Conservation (phyloP, 1,284 basidiomycete genomes). For the Pseudozyma sp. region DNA sequence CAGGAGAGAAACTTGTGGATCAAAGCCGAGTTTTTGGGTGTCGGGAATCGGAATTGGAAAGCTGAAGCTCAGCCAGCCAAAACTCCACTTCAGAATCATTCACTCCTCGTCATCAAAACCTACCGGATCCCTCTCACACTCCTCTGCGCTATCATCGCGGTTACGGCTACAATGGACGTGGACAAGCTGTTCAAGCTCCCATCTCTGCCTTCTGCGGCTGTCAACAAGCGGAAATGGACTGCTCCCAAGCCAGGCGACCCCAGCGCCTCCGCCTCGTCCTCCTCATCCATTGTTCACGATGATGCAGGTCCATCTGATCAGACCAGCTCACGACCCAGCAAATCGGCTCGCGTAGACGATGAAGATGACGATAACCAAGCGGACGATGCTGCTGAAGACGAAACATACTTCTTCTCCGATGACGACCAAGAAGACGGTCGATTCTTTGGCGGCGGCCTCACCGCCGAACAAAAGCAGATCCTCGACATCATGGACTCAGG, state of each 20-base stretch:
- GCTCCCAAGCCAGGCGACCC: constrained; percentile 39
- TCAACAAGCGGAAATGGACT: constrained; percentile 65
- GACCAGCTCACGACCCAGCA: constrained; percentile 7
- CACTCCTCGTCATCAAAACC: background rate
- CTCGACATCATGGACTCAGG: constrained; percentile 62
- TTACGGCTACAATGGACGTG: constrained; percentile 56
- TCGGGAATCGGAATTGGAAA: constrained; percentile 3
- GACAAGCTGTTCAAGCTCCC: constrained; percentile 68
- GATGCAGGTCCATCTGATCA: constrained; percentile 7
- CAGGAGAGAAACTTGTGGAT: too few relatives aligned
- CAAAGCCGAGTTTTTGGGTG: too few relatives aligned
- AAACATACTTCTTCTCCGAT: constrained; percentile 53
- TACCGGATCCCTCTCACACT: too few relatives aligned
- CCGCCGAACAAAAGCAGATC: constrained; percentile 60
- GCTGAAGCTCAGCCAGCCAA: too few relatives aligned
- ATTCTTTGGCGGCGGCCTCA: constrained; percentile 66
- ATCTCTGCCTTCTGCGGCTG: constrained; percentile 56
- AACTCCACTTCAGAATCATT: background rate
- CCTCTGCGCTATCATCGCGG: too few relatives aligned
- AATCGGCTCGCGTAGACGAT: constrained; percentile 41
- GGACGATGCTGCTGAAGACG: constrained; percentile 25
- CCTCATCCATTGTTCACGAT: constrained; percentile 10
- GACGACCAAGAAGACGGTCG: constrained; percentile 65
- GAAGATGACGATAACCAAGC: constrained; percentile 29
- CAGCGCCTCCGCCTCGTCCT: too few relatives aligned